Evolutionary conservation across 768 basidiomycete genomes (phyloP), one percentile per base, ranked within the genome.

Genomic region (Thelephora aurantiotincta): DNA sequence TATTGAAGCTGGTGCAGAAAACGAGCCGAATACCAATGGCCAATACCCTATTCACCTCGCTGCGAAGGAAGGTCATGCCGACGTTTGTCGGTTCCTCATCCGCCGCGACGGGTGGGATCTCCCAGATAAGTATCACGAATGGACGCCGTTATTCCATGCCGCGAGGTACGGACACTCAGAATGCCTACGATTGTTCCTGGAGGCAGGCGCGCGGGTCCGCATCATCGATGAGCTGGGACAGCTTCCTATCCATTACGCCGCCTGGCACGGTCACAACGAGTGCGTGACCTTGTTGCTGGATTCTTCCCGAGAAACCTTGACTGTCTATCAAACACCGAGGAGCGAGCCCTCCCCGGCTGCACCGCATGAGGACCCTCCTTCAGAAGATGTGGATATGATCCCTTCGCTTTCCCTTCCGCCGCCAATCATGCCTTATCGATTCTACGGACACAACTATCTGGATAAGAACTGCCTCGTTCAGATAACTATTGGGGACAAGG

Each of bases 101-200:
- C 68, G 68, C 26, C 77, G 77, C 35, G 82, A 78, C 44, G 89
- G 80, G 35, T 89, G 81, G 79, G 90, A 89, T 62, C 71, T 75
- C 6, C 80, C 82, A 1, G 96, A 99, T 71, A 98, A 93, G 64
- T 98, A 94, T 63, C 86, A 94, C 59, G 90, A 96, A 61, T 97
- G 94, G 91, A 98, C 93, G 6, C 96, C 96, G 20, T 71, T 98
- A 38, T 91, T 93, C 58, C 93, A 98, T 63, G 91, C 96, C 2
- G 83, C 92, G 5, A 81, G 89, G 34, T 82, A 90, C 52, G 92
- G 93, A 1, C 83, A 80, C 52, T 64, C 71, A 14, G 69, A 69
- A 6, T 94, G 87, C 57, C 74, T 97, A 36, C 65, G 67, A 35
- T 71, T 86, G n/a, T 72, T 98, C 18, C 69, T 98, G 6, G 74